Evolutionary conservation across 2,329 filamentous ascomycete genomes (phyloP).

Genomic region (Chaetomiaceae sp.): DNA sequence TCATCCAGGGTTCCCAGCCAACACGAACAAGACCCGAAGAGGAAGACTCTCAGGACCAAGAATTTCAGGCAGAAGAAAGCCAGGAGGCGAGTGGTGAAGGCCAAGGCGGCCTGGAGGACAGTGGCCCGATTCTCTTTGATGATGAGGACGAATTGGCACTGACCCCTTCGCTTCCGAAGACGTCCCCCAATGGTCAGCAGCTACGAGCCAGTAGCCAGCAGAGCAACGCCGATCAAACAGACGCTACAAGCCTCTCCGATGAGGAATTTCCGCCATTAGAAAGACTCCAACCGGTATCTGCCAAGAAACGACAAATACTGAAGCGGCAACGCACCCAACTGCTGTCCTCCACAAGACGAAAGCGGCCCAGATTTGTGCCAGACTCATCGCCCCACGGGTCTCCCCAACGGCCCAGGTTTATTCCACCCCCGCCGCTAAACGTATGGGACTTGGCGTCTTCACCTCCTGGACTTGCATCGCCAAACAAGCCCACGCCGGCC

Average conservation of each 20-base stretch:
- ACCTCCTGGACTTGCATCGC: conserved; percentile 5
- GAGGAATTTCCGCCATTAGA: conserved; percentile 32
- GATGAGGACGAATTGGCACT: conserved; percentile 29
- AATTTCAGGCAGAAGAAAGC: conserved; percentile 48
- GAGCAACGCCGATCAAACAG: conserved; percentile 29
- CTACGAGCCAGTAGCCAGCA: conserved; percentile 30
- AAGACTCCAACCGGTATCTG: conserved; percentile 19
- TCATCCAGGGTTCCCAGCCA: conserved; percentile 32
- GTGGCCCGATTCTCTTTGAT: conserved; percentile 23
- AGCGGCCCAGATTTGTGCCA: conserved; percentile 23
- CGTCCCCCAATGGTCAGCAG: conserved; percentile 25
- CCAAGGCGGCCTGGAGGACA: conserved; percentile 15
- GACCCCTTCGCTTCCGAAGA: conserved; percentile 30
- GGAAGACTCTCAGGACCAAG: conserved; percentile 45
- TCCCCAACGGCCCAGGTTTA: conserved; percentile 13
- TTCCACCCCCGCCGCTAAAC: conserved; percentile 7
- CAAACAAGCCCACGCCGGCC: conserved; percentile 11
- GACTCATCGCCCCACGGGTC: conserved; percentile 17
- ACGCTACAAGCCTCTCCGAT: conserved; percentile 31
- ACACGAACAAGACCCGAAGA: conserved; percentile 30
- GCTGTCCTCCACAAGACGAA: conserved; percentile 25
- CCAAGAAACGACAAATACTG: conserved; percentile 12
- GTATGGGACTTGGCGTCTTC: conserved; percentile 24
- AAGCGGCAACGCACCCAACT: conserved; percentile 26
- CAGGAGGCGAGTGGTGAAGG: conserved; percentile 36